phyloP scores from a whole-genome alignment of 2,329 filamentous ascomycete genomes.

The Pseudogymnoascus sp. region DNA sequence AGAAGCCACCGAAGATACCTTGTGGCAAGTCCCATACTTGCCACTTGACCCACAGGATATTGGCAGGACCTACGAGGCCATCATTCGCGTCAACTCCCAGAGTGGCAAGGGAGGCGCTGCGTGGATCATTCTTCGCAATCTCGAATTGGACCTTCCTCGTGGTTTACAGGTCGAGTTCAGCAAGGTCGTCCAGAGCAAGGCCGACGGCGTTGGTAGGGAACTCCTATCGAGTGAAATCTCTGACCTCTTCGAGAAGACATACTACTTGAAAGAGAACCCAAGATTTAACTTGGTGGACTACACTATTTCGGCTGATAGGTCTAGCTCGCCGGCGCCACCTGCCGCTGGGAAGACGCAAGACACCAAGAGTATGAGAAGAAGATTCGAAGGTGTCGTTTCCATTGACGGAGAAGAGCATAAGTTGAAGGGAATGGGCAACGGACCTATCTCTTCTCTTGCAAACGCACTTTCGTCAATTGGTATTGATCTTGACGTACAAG shows the following conservation, averaged over 20 bases:
- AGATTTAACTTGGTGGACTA: conserved; percentile 87
- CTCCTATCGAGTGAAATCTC: conserved; percentile 77
- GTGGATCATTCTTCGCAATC: conserved; percentile 83
- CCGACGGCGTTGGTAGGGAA: conserved; percentile 76
- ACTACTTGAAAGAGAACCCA: conserved; percentile 75
- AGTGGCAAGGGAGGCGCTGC: conserved; percentile 90
- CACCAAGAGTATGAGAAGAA: conserved; percentile 68
- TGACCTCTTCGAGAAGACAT: conserved; percentile 78
- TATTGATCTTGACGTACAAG: conserved; percentile 80
- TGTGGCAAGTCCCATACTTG: conserved; percentile 84
- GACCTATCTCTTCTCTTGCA: conserved; percentile 81
- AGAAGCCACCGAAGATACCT: conserved; percentile 51
- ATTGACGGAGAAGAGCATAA: conserved; percentile 74
- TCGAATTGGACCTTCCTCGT: conserved; percentile 86
- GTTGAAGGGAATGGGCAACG: conserved; percentile 75
- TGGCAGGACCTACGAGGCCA: conserved; percentile 91
- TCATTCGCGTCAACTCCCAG: conserved; percentile 96
- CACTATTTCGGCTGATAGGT: conserved; percentile 78
- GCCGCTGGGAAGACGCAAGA: conserved; percentile 63
- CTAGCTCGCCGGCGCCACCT: conserved; percentile 61
- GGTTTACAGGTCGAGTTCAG: conserved; percentile 89
- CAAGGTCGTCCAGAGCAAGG: conserved; percentile 72
- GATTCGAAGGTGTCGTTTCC: conserved; percentile 77
- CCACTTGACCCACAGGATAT: conserved; percentile 90
- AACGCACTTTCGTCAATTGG: conserved; percentile 71